Evolutionary conservation across 768 basidiomycete genomes (phyloP).

Genomic region (Leucocoprinus leucothites): DNA sequence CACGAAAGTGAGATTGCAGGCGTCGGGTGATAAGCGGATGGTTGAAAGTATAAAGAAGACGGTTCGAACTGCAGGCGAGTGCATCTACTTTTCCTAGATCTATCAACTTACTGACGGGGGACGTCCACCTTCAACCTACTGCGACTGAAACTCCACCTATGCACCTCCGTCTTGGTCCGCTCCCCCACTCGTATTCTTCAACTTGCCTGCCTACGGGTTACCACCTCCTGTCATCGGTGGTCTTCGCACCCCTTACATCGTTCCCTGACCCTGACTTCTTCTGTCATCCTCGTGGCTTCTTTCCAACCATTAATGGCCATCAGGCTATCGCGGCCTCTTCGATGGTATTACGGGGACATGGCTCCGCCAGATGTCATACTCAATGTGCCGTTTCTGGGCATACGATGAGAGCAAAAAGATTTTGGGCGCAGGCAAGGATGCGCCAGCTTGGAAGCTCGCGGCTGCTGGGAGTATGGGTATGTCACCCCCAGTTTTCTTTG

Average conservation of each 20-base stretch:
- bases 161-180: not conserved
- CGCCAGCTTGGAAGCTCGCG: constrained; percentile 80
- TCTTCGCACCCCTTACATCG: not conserved
- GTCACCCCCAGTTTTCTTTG: constrained; percentile 22
- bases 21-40: constrained; percentile 92
- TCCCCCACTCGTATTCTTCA: constrained; percentile 12
- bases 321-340: constrained; percentile 67
- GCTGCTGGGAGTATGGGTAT: constrained; percentile 82
- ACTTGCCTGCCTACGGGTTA: constrained; percentile 28
- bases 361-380: constrained; percentile 92
- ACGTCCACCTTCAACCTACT: not conserved
- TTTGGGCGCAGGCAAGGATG: constrained; percentile 66
- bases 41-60: constrained; percentile 81
- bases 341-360: constrained; percentile 89
- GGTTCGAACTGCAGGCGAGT: constrained; percentile 67
- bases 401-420: constrained; percentile 90
- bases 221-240: not conserved
- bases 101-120: constrained; percentile 18
- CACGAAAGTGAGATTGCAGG: constrained; percentile 90
- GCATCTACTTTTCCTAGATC: constrained; percentile 23
- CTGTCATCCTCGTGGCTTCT: not conserved
- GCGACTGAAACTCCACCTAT: not conserved
- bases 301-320: not conserved
- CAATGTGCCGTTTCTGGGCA: constrained; percentile 89
- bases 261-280: not conserved